Evolutionary conservation across 495 filamentous ascomycete species (phyloP).

Genomic region (Letharia columbiana): DNA sequence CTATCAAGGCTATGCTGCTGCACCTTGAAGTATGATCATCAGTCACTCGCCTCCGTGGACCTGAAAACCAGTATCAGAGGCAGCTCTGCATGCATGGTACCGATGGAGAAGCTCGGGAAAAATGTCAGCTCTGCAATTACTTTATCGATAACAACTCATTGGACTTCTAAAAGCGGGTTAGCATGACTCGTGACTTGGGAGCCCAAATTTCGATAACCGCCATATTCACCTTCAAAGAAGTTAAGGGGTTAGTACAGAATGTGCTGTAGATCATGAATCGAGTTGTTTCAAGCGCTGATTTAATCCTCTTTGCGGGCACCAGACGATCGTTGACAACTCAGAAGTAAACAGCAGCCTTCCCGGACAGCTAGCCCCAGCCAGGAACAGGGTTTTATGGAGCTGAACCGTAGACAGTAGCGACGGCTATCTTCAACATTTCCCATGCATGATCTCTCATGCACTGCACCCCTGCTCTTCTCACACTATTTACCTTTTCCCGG

Average conservation of each 20-base stretch:
- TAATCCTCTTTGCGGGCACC: background rate
- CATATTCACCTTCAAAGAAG: background rate
- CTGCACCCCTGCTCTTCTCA: background rate
- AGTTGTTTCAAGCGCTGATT: background rate
- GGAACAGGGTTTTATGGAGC: background rate
- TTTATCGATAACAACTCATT: background rate
- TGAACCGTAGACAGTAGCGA: background rate
- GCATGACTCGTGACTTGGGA: background rate
- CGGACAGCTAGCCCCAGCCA: conserved; percentile 2
- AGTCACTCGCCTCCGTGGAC: background rate
- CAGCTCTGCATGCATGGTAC: background rate
- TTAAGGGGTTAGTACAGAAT: background rate
- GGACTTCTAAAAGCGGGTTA: background rate
- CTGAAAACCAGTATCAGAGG: background rate
- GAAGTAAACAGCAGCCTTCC: background rate
- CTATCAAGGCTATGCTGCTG: background rate
- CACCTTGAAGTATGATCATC: background rate
- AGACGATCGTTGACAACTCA: conserved; percentile 5
- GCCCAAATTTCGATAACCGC: background rate
- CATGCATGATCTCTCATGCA: conserved; percentile 6
- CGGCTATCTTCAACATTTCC: background rate
- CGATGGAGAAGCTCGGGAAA: background rate
- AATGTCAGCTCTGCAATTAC: background rate
- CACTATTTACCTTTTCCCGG: background rate
- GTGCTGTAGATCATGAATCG: background rate